Evolutionary conservation across 129 eudicot species (phyloP).

Genomic region (Chrysanthemum seticuspe): DNA sequence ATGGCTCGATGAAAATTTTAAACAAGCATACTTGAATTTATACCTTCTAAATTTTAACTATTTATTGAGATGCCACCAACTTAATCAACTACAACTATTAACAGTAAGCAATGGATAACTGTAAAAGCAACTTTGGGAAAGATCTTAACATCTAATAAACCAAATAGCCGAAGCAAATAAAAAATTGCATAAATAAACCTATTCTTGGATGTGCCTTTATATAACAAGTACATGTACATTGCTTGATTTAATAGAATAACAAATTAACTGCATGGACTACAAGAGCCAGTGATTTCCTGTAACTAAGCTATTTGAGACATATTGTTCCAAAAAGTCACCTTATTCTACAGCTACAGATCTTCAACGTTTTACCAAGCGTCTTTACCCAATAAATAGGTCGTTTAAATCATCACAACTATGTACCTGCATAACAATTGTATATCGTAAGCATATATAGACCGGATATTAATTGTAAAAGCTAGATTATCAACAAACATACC

Average conservation of each 20-base stretch:
- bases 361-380: slow-evolving; percentile 1
- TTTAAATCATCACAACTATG: slow-evolving; percentile 12
- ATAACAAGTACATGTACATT: slow-evolving; percentile 27
- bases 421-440: slow-evolving; percentile 14
- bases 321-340: slow-evolving; percentile 1
- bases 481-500: slow-evolving; percentile 31
- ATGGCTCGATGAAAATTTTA: too few species aligned
- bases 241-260: slow-evolving; percentile 23
- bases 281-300: slow-evolving; percentile 23
- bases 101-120: too few species aligned
- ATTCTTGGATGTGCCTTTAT: slow-evolving; percentile 1
- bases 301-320: slow-evolving; percentile 18
- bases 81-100: too few species aligned
- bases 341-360: slow-evolving; percentile 16
- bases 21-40: too few species aligned
- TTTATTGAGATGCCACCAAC: too few species aligned
- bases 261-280: slow-evolving; percentile 13
- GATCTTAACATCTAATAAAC: not conserved
- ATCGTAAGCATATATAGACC: not conserved
- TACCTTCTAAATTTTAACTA: too few species aligned
- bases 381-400: slow-evolving; percentile 21
- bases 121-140: too few species aligned
- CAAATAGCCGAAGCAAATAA: not conserved
- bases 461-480: too few species aligned
- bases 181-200: slow-evolving; percentile 3